Base-by-base conservation (phyloP, 805 yeast species). In the Yarrowia porcina region DNA sequence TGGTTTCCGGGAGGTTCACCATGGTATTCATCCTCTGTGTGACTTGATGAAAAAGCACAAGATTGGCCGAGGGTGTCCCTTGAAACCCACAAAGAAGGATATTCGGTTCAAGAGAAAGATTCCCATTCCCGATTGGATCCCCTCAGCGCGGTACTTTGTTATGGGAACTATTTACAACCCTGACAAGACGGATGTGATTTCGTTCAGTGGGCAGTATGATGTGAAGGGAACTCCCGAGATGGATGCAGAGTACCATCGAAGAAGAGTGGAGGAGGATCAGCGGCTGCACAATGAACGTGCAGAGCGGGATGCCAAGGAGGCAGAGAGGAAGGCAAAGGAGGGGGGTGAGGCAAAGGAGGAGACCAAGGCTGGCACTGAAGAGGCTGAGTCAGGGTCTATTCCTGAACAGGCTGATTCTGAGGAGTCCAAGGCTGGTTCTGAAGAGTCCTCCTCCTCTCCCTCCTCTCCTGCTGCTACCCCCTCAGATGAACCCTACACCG, bases 21-120 rank as follows among this genome's bases (percentile, higher is more conserved):
- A 13, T 7, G 61, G 49, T 15, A 30, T 56, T 21, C 49, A 39
- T 7, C 61, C 61, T 2, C 3, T 56, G 30, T 56, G 61, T 18
- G 49, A 56, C 28, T 10, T 30, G 30, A 27, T 56, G 36, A 41
- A 39, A 13, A 12, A 39, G 49, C 30, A 56, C 49, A 39, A 39
- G 39, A 39, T 56, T 13, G 61, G 61, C 28, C 27, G 30, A 17
- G 61, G 61, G 10, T 56, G 61, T 28, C 61, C 61, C 18, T 18
- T 56, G 20, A 56, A 56, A 18, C 61, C 61, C 36, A 56, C 49
- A 47, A 56, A 56, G 61, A 30, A 28, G 15, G 49, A 56, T 5
- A 41, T 56, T 13, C 49, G 21, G 30, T 39, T 56, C 61, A 56
- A 56, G 49, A 36, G 61, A 7, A 39, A 13, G 21, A 38, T 56